Evolutionary conservation across 176 grass and related monocot species (phyloP), one percentile per base, ranked within the genome.

Genomic region (Hsuehochloa calcarea): DNA sequence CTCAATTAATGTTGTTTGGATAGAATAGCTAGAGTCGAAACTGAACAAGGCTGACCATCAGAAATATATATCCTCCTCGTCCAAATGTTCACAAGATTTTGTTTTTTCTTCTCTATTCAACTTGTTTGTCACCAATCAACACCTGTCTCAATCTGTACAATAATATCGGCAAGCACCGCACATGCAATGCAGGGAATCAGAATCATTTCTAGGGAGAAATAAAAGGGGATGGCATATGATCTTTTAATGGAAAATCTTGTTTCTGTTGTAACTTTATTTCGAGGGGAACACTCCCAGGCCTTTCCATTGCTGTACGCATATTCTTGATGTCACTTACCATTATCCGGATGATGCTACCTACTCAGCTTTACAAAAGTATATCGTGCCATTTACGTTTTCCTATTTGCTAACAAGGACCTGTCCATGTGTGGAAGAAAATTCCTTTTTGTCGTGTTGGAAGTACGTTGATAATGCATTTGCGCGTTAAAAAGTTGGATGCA

Each of bases 321-420:
- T 81, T 81, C 49, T 12, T 81, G 35, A 70, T 56, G 64, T 56
- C 65, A 69, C 35, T 1, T 38, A 55, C 70, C 79, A 58, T 39
- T 38, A 17, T 43, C 47, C 15, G 8, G 50, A 70, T 56, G 65
- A 70, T 58, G 65, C 79, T 70, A 56, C 51, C 11, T 58, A 20
- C 51, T 40, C 65, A 27, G 37, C 62, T 68, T 66, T 31, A 65
- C 63, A 26, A 26, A 37, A 80, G n/a, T 34, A 3, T 34, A 23
- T 26, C n/a, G 34, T 70, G 65, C 49, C 38, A 41, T 59, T 27
- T 82, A 69, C 66, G 22, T 45, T 6, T 54, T n/a, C 7, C 64
- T 55, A 40, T 40, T 52, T 40, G 47, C 47, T 81, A 47, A 47
- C 52, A 16, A 54, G 78, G 6, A 52, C 47, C 3, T 75, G 72